Evolutionary conservation across 169 alveolate genomes (phyloP), one percentile per base, ranked within the genome.

Genomic region (Eimeria praecox): DNA sequence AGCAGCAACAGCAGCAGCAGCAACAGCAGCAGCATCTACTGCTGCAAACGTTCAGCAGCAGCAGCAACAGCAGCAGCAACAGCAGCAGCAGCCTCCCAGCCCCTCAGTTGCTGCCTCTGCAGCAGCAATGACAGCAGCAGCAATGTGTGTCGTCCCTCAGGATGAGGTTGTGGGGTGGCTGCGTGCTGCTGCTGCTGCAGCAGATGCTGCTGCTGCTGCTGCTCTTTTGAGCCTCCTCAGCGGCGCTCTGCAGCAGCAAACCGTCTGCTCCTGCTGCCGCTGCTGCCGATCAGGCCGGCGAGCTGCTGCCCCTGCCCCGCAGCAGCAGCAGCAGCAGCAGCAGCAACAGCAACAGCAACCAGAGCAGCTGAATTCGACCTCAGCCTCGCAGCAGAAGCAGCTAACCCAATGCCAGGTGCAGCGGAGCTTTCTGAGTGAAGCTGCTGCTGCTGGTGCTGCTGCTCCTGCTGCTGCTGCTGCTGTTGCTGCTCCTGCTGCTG

Each of bases 171-270:
- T 80, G 90, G 42, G 24, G 90, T 80, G 90, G 90, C 90, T 80
- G 69, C 90, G 66, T 80, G 59, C 35, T 44, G 90, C 90, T 80
- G 90, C 64, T 46, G 90, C 90, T 46, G 66, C 90, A 18, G 59
- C 90, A n/a, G 90, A 80, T 46, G 90, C 64, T 46, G 90, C 90
- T 80, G 90, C 90, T 80, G 44, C 22, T 80, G 90, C 90, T 80
- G 90, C 90, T 80, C 90, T 80, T 80, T 69, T 80, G 40, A 69
- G 90, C 44, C 66, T 80, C 90, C 90, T 80, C 14, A 80, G 90
- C 90, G 90, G 59, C 24, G 59, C 90, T 10, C 90, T 80, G 71
- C 90, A 80, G 90, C 90, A 80, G 69, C 66, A 80, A 46, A 18
- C 66, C 69, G 22, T 24, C 3, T 80, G 90, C 90, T 22, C 90